Evolutionary conservation across 768 basidiomycete genomes (phyloP).

Genomic region (Psilocybe azurescens): DNA sequence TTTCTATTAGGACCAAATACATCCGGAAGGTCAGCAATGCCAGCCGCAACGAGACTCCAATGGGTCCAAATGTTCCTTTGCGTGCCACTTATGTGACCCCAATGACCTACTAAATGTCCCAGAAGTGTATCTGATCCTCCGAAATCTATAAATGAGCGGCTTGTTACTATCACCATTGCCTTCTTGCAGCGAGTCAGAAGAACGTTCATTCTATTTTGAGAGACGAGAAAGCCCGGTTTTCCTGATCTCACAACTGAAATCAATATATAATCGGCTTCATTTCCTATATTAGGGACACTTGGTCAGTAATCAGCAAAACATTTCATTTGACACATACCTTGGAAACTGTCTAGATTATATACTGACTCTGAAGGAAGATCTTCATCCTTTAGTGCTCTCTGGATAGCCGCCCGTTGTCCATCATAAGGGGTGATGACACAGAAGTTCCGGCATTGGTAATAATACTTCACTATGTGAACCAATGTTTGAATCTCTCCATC

Average conservation of each 20-base stretch:
- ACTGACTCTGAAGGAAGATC: slow-evolving; percentile 46
- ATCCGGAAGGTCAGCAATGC: slow-evolving; percentile 36
- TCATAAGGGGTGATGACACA: slow-evolving; percentile 62
- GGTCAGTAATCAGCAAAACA: not conserved
- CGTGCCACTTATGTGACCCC: slow-evolving; percentile 19
- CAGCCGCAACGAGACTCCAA: slow-evolving; percentile 33
- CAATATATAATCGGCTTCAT: slow-evolving; percentile 55
- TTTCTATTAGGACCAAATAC: slow-evolving; percentile 12
- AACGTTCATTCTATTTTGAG: slow-evolving; percentile 54
- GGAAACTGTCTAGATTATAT: slow-evolving; percentile 62
- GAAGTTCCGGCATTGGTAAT: slow-evolving; percentile 43
- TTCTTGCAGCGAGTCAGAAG: slow-evolving; percentile 52
- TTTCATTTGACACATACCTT: slow-evolving; percentile 37
- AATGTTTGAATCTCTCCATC: slow-evolving; percentile 42
- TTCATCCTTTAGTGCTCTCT: slow-evolving; percentile 36
- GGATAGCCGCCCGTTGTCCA: slow-evolving; percentile 51
- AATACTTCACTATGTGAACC: slow-evolving; percentile 45
- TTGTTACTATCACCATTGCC: slow-evolving; percentile 55
- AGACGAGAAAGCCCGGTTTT: slow-evolving; percentile 50
- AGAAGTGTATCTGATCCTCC: slow-evolving; percentile 46
- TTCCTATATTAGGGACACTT: slow-evolving; percentile 38
- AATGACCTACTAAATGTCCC: slow-evolving; percentile 38
- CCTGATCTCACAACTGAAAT: slow-evolving; percentile 56
- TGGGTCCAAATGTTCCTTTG: slow-evolving; percentile 34
- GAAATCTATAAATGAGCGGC: slow-evolving; percentile 41